phyloP scores from a whole-genome alignment of 108 stramenopile species.

The Aurantiochytrium sp. region DNA sequence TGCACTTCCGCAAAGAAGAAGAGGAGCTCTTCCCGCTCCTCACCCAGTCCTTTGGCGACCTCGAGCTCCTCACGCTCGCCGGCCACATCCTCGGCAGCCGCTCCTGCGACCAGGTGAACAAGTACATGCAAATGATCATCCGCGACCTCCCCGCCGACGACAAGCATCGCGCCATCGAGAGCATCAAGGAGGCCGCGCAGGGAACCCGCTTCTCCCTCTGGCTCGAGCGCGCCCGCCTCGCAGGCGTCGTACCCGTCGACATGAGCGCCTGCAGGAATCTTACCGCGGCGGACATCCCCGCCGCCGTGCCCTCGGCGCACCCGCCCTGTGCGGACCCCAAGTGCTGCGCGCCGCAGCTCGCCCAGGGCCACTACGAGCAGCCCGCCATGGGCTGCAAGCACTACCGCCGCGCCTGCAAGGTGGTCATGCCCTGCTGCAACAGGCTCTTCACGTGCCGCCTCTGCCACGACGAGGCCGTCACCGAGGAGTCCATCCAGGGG shows the following conservation, averaged over 20 bases:
- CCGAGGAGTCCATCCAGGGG: neutral
- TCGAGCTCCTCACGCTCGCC: conserved; percentile 11
- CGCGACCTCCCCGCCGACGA: conserved; percentile 46
- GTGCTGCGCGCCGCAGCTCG: neutral
- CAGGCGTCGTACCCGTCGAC: neutral
- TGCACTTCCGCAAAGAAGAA: conserved; percentile 33
- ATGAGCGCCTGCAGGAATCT: neutral
- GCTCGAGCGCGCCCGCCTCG: neutral
- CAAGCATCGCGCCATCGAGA: neutral
- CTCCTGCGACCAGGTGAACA: conserved; percentile 10
- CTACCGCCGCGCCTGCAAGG: conserved; percentile 38
- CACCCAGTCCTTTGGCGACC: neutral
- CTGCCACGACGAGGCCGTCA: conserved; percentile 50
- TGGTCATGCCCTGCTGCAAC: conserved; percentile 46
- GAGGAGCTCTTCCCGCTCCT: conserved; percentile 21
- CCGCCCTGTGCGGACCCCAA: neutral
- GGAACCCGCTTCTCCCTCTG: neutral
- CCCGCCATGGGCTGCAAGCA: conserved; percentile 37
- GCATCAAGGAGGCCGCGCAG: neutral
- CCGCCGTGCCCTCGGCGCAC: neutral
- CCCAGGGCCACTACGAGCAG: neutral
- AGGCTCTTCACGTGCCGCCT: conserved; percentile 45
- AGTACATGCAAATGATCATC: conserved; percentile 50
- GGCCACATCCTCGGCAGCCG: conserved; percentile 34
- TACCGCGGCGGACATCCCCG: neutral